Base-by-base conservation (phyloP, 768 basidiomycete genomes). In the Mycena albidolilacea region DNA sequence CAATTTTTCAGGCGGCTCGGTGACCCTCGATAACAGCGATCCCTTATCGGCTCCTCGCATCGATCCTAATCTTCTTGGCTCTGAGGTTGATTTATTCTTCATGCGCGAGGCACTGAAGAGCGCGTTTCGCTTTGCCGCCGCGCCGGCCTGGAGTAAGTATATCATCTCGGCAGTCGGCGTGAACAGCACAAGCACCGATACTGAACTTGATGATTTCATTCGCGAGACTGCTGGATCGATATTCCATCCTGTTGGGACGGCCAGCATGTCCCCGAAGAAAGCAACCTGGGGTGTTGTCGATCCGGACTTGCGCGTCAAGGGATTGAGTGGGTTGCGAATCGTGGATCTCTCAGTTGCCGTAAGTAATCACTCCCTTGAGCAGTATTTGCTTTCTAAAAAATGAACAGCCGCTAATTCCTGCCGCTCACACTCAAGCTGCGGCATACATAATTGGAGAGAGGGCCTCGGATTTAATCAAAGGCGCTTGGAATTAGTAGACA, bases 321-420 rank as follows among this genome's bases (percentile, higher is more conserved):
- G 58, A 1, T 12, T 59, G 58, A n/a, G 7, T 39, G 58, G 58
- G 19, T 62, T 86, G 41, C 77, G 84, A 35, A 76, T 86, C 37
- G 82, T 85, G 21, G 84, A 86, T 75, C 80, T 80, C 7, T 83
- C 83, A 21, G 76, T 85, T 7, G 65, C 80, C 3, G 58, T 54
- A 30, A 30, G 52, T 54, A 5, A 10, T 30, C n/a, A 7, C 1
- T 21, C n/a, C 8, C 11, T 30, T 54, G 11, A 30, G 5, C 52
- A 21, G 21, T 12, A 6, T 30, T 50, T 54, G 7, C n/a, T 54
- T 23, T 5, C 52, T 54, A 14, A 43, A 41, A 4, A 60, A 60
- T 14, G n/a, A 11, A 21, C 10, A 60, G 59, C 59, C 59, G 6
- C 11, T 41, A 11, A 60, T 60, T 5, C 59, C 59, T 1, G 59